phyloP scores from a whole-genome alignment of 2,329 filamentous ascomycete species.

The Aspergillus puulaauensis region DNA sequence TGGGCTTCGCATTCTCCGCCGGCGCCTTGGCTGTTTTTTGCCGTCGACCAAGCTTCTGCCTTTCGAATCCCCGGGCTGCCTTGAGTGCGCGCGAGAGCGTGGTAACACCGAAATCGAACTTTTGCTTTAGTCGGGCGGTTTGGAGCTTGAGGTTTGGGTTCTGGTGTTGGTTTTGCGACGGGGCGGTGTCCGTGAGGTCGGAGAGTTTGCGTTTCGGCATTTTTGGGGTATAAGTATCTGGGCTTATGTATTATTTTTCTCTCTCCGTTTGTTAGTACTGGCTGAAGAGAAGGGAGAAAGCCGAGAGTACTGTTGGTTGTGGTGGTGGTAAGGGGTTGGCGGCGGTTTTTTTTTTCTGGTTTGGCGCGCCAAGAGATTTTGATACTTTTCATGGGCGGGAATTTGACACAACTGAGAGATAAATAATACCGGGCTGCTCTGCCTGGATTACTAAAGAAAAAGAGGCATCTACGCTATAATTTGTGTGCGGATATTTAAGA shows the following conservation, averaged over 20 bases:
- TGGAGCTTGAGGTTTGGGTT: conserved; percentile 25
- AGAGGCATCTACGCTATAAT: background rate
- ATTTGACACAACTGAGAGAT: background rate
- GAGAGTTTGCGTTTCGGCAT: conserved; percentile 45
- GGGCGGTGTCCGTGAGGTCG: conserved; percentile 23
- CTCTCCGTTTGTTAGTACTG: background rate
- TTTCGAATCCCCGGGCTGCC: conserved; percentile 60
- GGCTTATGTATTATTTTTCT: background rate
- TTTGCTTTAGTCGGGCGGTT: conserved; percentile 42
- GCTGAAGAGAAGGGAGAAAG: background rate
- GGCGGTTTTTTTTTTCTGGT: conserved; percentile 4
- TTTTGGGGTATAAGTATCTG: background rate
- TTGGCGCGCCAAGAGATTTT: conserved; percentile 1
- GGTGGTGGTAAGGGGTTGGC: background rate
- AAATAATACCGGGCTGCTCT: background rate
- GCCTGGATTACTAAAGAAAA: background rate
- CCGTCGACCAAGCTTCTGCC: conserved; percentile 62
- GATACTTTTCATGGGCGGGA: background rate
- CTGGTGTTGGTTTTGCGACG: background rate
- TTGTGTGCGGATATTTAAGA: background rate
- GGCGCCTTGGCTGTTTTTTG: conserved; percentile 52
- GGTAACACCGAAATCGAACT: conserved; percentile 52
- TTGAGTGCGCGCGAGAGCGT: conserved; percentile 55
- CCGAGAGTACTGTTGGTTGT: background rate
- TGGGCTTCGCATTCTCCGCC: conserved; percentile 17